Conservation (phyloP, 2,329 filamentous ascomycete species). For the Calonectria pauciramosa region DNA sequence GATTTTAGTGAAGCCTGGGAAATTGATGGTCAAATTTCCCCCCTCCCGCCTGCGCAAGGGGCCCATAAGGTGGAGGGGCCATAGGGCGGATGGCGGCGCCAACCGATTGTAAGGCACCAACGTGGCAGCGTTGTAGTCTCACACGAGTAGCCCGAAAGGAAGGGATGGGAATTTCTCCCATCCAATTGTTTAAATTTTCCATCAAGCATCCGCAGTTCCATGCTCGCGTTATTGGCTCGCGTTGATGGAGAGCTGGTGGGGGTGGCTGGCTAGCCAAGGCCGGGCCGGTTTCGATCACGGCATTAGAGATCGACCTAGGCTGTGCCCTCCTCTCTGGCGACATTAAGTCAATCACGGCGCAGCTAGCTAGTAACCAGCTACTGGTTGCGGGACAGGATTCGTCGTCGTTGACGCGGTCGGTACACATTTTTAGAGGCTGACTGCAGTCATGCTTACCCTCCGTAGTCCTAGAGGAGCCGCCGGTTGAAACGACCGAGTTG, state of each 20-base stretch:
- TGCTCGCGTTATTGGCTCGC: neutral
- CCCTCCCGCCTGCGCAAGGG: neutral
- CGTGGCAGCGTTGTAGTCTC: neutral
- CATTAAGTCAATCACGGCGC: neutral
- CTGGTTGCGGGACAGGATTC: neutral
- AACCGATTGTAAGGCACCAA: neutral
- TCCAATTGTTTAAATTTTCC: neutral
- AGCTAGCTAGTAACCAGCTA: neutral
- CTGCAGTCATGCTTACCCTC: neutral
- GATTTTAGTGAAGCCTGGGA: neutral
- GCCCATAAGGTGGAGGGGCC: neutral
- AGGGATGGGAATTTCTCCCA: neutral
- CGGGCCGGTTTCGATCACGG: neutral
- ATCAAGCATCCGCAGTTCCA: neutral
- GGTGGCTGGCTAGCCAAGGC: neutral
- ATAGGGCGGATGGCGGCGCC: neutral
- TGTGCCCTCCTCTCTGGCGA: neutral
- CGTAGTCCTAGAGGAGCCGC: neutral
- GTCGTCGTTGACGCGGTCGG: neutral
- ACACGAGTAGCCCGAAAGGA: neutral
- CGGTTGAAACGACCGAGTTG: neutral
- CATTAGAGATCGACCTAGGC: neutral
- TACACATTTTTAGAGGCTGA: neutral
- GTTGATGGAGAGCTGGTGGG: neutral
- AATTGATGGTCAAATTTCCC: neutral